A percentile compares a stretch with the other conserved stretches of the same genome.
These are phyloP conservation scores for Lithohypha guttulata DNA, from an alignment of 2,329 filamentous ascomycete species.

Conservation along the genomic window DNA sequence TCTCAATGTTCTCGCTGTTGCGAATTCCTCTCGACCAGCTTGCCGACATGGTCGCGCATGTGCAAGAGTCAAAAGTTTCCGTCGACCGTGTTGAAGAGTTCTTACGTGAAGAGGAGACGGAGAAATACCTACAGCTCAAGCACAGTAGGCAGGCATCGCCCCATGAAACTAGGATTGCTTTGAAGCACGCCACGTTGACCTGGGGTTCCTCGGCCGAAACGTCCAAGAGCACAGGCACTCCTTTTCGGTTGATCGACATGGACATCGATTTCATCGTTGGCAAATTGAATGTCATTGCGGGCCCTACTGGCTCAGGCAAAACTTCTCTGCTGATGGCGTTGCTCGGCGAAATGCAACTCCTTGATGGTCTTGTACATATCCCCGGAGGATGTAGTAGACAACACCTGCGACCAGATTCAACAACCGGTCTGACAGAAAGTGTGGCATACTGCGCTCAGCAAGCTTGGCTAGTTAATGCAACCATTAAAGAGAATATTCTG, in stretches of 20 bases:
- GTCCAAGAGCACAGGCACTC: conserved; percentile 49
- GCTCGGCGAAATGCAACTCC: conserved; percentile 85
- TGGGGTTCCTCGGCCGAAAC: conserved; percentile 60
- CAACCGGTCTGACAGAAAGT: conserved; percentile 78
- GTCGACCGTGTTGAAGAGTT: conserved; percentile 95
- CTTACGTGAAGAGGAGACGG: conserved; percentile 83
- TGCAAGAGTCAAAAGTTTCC: conserved; percentile 94
- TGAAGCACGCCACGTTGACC: conserved; percentile 72
- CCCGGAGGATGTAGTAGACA: conserved; percentile 79
- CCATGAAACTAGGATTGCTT: conserved; percentile 67
- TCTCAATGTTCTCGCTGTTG: conserved; percentile 90
- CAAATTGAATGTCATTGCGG: conserved; percentile 83
- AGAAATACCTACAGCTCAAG: conserved; percentile 81
- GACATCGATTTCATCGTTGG: conserved; percentile 74
- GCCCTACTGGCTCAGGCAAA: conserved; percentile 89
- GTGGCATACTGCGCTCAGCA: conserved; percentile 95
- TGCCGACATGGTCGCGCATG: conserved; percentile 96
- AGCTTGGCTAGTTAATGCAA: conserved; percentile 92
- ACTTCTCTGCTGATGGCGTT: conserved; percentile 92
- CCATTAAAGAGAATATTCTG: conserved; percentile 89
- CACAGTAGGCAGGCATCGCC: conserved; percentile 57
- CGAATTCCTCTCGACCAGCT: conserved; percentile 89
- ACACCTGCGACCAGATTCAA: conserved; percentile 68
- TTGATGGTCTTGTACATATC: conserved; percentile 70
- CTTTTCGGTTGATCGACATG: conserved; percentile 74